Conservation (phyloP, 2,329 filamentous ascomycete genomes). For the Claviceps digitariae region DNA sequence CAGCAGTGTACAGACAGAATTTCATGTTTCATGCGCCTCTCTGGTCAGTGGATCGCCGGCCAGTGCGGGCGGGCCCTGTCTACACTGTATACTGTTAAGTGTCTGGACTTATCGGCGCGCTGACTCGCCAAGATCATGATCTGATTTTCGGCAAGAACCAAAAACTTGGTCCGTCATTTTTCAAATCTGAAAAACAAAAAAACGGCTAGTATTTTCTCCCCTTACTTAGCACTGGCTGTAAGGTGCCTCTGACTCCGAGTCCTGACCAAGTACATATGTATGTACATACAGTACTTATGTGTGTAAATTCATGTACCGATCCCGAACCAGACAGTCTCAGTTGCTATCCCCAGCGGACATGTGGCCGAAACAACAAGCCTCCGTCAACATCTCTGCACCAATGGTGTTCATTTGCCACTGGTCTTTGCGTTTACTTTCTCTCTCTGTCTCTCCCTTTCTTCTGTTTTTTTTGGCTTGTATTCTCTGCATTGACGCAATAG, state of each 20-base stretch:
- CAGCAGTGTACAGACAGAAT: not conserved
- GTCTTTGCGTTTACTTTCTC: not conserved
- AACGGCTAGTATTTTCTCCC: too few relatives aligned
- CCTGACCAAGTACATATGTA: not conserved
- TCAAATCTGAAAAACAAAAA: too few relatives aligned
- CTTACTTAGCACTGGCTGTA: too few relatives aligned
- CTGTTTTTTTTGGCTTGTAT: too few relatives aligned
- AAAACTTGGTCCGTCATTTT: not conserved
- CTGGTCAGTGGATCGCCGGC: not conserved
- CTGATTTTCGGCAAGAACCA: not conserved
- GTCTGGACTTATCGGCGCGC: not conserved
- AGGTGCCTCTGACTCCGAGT: too few relatives aligned
- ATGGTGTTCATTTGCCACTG: not conserved
- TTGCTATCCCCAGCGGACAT: not conserved
- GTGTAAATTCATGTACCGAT: too few relatives aligned
- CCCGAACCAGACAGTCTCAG: not conserved
- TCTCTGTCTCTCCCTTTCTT: too few relatives aligned
- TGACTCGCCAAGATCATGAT: slow-evolving; percentile 1
- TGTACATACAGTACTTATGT: too few relatives aligned
- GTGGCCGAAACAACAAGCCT: not conserved
- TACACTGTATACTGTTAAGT: too few relatives aligned
- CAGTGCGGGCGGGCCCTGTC: not conserved
- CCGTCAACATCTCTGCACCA: not conserved
- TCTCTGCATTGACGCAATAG: too few relatives aligned
- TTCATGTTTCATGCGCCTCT: not conserved